Evolutionary conservation across 495 filamentous ascomycete genomes (phyloP), one percentile per base, ranked within the genome.

Genomic region (Lasiosphaeria ovina): DNA sequence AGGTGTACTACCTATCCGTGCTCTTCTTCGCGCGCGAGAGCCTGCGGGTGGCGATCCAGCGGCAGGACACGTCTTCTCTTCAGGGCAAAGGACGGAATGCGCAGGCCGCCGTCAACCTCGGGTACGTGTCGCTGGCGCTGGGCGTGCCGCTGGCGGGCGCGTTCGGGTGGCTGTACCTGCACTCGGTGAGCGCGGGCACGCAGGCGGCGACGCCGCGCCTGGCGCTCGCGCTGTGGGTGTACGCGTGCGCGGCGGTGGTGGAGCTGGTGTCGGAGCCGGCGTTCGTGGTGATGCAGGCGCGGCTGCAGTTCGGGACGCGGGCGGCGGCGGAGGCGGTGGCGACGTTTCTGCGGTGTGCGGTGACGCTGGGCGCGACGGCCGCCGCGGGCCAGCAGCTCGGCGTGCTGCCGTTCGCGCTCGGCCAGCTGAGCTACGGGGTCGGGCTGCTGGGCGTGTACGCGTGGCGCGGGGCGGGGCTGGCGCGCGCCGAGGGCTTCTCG

Each of bases 1-100:
- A 99, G 61, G 83, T 98, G 2, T 96, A 89, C 72, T 90, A 90
- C 58, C 87, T 93, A 35, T 88, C 90, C 3, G 86, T 95, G 10
- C 79, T 98, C 3, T 97, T 92, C 71, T 98, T 98, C 64, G 89
- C 94, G 0, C 81, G 94, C 35, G 94, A 99, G 74, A 90, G 87
- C 57, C 76, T 98, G 47, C 84, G 94, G 16, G 85, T 92, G 31
- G 92, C 92, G 3, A 82, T 96, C 40, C 93, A 97, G 72, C 82
- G 93, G 60, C 89, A 96, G 61, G 79, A 84, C 34, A 51, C 57
- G 0, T 53, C 61, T n/a, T 33, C 35, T 51, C 57, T 3, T 50
- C 58, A 35, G 1, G 55, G 11, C 0, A 36, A 44, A 1, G n/a
- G 44, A 1, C 16, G 51, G 53, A n/a, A 60, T 1, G 44, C 55